Base-by-base conservation (phyloP, 2,329 filamentous ascomycete genomes). In the Clarireedia hainanense region DNA sequence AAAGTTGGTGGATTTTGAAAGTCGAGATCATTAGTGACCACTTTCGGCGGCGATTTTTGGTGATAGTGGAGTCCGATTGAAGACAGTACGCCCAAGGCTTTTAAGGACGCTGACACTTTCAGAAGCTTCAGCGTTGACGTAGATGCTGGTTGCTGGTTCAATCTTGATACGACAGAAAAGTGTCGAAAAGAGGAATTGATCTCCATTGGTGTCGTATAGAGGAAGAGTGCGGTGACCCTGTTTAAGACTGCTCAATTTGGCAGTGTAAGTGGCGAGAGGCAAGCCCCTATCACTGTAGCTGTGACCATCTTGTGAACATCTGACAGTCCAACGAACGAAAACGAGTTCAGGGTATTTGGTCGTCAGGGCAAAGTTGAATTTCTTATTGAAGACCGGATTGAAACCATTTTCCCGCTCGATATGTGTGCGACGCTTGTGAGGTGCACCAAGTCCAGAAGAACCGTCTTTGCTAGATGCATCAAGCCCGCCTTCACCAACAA, bases 321-420 rank as follows among this genome's bases (percentile, higher is more conserved):
- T 92, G 55, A 97, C 90, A 24, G 86, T 91, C 82, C 90, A 96
- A 47, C 91, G 88, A 52, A 99, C 85, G 71, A 97, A 97, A 57
- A 97, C 87, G 30, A 99, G 78, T 64, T 94, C 90, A 0, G 92
- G 91, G 68, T 92, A 91, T 68, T 95, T 95, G n/a, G 94, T 97
- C 48, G 90, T 90, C 24, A 96, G 78, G 55, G 84, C 85, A 71
- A 96, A 86, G 59, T 83, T 82, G 72, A 92, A 88, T 57, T 81
- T 80, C 63, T 89, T 84, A 64, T 91, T 83, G 71, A 95, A 99
- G 55, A 85, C 78, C 1, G 94, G 94, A 69, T 96, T 95, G 74
- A 95, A 97, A 24, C 91, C 92, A 68, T 99, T 97, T 70, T 89
- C 88, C 58, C 81, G 82, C 30, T 92, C 83, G 53, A 95, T 86